Conservation (phyloP, 306 rosid species). For the Trifolium subterraneum region DNA sequence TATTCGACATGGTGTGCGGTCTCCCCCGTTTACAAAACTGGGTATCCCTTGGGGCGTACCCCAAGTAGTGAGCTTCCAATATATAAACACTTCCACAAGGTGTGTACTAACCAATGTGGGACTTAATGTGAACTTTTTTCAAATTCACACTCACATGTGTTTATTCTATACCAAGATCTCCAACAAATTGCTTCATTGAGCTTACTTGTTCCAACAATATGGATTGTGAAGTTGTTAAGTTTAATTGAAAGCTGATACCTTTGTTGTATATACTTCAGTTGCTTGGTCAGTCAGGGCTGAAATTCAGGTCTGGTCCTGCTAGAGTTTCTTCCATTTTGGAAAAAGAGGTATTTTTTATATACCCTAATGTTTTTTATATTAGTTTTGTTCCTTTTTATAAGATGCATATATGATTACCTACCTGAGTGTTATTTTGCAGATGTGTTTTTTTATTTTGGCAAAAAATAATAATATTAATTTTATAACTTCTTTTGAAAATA, state of each 20-base stretch:
- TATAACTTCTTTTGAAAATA: not conserved
- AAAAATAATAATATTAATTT: constrained; percentile 6
- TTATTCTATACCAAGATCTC: too few relatives aligned
- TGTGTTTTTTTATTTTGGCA: too few relatives aligned
- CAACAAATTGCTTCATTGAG: too few relatives aligned
- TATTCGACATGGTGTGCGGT: too few relatives aligned
- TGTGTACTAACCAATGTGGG: too few relatives aligned
- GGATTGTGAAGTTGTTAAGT: constrained; percentile 15
- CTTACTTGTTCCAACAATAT: too few relatives aligned
- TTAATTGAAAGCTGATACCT: constrained; percentile 1
- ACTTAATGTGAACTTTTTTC: too few relatives aligned
- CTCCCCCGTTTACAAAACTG: too few relatives aligned
- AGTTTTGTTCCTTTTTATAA: not conserved
- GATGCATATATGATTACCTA: constrained; percentile 22
- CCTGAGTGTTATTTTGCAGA: not conserved
- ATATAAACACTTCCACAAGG: too few relatives aligned
- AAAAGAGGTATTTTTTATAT: constrained; percentile 52
- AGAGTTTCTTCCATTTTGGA: constrained; percentile 57
- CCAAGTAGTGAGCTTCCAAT: too few relatives aligned
- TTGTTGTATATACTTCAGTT: constrained; percentile 46
- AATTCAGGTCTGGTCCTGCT: constrained; percentile 44
- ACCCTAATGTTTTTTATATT: not conserved
- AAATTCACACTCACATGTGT: too few relatives aligned
- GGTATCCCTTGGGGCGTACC: too few relatives aligned
- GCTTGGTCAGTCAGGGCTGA: constrained; percentile 28